A percentile compares a stretch with the other conserved stretches of the same genome.
These are phyloP conservation scores for Hymenoscyphus salicellus DNA, from an alignment of 2,329 filamentous ascomycete species.

Conservation along the genomic window DNA sequence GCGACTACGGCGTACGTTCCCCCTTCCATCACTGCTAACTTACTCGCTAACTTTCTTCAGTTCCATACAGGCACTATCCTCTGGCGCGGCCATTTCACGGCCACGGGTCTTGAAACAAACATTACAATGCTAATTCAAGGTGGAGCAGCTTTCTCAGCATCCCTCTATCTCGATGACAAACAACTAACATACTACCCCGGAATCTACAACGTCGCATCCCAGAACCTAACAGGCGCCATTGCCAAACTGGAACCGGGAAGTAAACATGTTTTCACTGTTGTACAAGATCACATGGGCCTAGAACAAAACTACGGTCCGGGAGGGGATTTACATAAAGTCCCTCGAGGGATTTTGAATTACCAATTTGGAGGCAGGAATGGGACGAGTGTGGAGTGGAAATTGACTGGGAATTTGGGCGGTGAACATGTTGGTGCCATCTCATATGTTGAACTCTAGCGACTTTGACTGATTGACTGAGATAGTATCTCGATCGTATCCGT, in stretches of 20 bases:
- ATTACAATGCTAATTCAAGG: constrained; percentile 60
- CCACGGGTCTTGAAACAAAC: constrained; percentile 55
- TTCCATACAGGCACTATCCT: constrained; percentile 66
- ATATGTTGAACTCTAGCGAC: not conserved
- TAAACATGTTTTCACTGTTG: constrained; percentile 63
- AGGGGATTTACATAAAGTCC: constrained; percentile 56
- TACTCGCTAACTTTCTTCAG: not conserved
- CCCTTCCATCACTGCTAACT: not conserved
- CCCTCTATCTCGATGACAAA: constrained; percentile 58
- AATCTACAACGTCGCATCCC: not conserved
- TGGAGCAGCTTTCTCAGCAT: constrained; percentile 53
- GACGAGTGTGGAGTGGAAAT: constrained; percentile 53
- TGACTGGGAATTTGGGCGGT: constrained; percentile 65
- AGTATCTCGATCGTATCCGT: constrained; percentile 52
- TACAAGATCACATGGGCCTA: constrained; percentile 70
- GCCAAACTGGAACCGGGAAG: constrained; percentile 46
- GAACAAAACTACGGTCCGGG: constrained; percentile 62
- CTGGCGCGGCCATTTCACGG: constrained; percentile 66
- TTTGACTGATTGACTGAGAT: too few relatives aligned
- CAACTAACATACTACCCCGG: constrained; percentile 43
- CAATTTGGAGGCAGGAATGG: constrained; percentile 3
- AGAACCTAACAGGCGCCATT: not conserved
- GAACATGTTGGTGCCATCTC: constrained; percentile 41
- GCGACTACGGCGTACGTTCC: constrained; percentile 60
- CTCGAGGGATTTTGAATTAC: constrained; percentile 59